Evolutionary conservation across 2,329 filamentous ascomycete genomes (phyloP).

Genomic region (Trichoderma sp.): DNA sequence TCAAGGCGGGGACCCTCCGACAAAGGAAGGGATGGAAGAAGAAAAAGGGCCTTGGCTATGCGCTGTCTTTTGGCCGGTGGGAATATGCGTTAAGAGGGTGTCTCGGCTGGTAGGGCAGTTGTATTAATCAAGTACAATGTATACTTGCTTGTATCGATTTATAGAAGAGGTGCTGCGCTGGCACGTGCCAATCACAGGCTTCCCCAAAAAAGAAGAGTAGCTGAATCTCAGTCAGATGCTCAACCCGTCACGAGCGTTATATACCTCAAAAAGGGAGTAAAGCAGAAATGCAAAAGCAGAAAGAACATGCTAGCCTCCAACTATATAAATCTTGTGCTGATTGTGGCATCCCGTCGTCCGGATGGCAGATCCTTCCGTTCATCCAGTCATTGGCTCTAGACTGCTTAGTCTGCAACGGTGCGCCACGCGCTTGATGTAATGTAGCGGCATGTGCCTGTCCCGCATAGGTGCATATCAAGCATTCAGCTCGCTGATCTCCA

Average conservation of each 20-base stretch:
- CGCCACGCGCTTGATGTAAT: neutral
- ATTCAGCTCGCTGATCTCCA: neutral
- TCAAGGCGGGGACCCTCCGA: constrained; percentile 4
- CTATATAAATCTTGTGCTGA: neutral
- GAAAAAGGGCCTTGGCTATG: neutral
- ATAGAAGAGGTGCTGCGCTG: neutral
- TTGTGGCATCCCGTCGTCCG: constrained; percentile 20
- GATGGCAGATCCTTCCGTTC: neutral
- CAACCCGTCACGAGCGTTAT: constrained; percentile 15
- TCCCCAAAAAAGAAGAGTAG: neutral
- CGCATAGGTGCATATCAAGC: constrained; percentile 17
- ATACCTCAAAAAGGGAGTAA: neutral
- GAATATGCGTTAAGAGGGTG: constrained; percentile 8
- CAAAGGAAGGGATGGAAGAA: neutral
- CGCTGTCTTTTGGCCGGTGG: neutral
- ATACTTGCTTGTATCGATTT: neutral
- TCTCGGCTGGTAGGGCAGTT: neutral
- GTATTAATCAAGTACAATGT: too few relatives aligned
- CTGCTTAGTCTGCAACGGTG: too few relatives aligned
- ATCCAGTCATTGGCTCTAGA: neutral
- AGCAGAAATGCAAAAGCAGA: neutral
- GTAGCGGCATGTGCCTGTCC: neutral
- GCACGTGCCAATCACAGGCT: neutral
- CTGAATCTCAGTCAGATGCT: constrained; percentile 1
- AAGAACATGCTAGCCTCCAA: neutral